Percentiles rank a stretch among this genome's conserved stretches.
Conservation (phyloP, 2,329 filamentous ascomycete species). For the Xylaria sp. region DNA sequence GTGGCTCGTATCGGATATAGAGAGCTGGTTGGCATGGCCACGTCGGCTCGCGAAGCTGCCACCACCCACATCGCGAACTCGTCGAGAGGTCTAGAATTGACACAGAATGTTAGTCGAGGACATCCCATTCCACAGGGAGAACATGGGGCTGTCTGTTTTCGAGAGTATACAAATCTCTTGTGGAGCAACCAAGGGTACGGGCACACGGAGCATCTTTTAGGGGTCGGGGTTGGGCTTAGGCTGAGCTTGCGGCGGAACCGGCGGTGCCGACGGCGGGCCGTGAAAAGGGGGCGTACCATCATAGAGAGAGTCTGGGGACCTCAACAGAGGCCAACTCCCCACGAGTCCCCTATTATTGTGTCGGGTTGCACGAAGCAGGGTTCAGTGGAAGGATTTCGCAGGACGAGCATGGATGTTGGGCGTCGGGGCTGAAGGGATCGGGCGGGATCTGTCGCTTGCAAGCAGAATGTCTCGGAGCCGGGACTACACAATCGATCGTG, state of each 20-base stretch:
- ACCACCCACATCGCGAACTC: slow-evolving; percentile 63
- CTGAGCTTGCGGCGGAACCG: slow-evolving; percentile 13
- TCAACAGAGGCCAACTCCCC: slow-evolving; percentile 45
- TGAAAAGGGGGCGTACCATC: slow-evolving; percentile 45
- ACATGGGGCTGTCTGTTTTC: background rate
- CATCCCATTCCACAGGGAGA: background rate
- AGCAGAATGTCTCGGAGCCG: slow-evolving; percentile 1
- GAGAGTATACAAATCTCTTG: slow-evolving; percentile 19
- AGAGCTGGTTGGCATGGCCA: slow-evolving; percentile 67
- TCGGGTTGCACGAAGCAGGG: slow-evolving; percentile 45
- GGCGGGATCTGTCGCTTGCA: slow-evolving; percentile 25
- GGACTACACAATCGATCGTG: background rate
- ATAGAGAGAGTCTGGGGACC: slow-evolving; percentile 46
- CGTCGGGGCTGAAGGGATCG: slow-evolving; percentile 23
- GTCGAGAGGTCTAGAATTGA: slow-evolving; percentile 64
- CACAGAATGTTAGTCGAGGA: slow-evolving; percentile 35
- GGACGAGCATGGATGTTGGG: slow-evolving; percentile 45
- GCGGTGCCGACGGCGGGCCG: slow-evolving; percentile 9
- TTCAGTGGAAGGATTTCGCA: slow-evolving; percentile 40
- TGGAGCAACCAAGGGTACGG: slow-evolving; percentile 17
- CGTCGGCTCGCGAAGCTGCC: slow-evolving; percentile 67
- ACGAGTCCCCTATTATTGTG: slow-evolving; percentile 41
- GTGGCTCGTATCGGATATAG: slow-evolving; percentile 87
- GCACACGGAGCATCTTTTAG: slow-evolving; percentile 7
- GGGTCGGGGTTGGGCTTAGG: slow-evolving; percentile 17